A percentile compares a stretch with the other conserved stretches of the same genome.
Conservation (phyloP, 768 basidiomycete species). For the Punctularia strigosozonata region DNA sequence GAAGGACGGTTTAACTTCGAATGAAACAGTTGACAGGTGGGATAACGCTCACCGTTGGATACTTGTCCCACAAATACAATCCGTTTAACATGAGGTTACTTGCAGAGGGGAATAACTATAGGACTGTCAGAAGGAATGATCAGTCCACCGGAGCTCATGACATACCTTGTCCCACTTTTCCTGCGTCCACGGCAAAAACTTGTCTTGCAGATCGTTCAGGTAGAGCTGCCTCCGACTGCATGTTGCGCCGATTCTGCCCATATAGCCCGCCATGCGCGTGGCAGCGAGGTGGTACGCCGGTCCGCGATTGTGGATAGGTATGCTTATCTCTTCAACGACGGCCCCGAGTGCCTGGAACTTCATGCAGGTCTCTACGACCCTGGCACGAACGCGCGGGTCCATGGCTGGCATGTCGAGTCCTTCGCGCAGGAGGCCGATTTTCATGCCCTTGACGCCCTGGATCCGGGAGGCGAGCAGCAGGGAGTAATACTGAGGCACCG, state of each 20-base stretch:
- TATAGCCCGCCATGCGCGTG: neutral
- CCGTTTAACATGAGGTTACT: conserved; percentile 14
- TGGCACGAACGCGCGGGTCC: conserved; percentile 22
- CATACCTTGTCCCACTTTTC: conserved; percentile 25
- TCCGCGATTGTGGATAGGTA: conserved; percentile 20
- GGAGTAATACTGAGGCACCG: conserved; percentile 21
- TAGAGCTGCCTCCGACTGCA: conserved; percentile 20
- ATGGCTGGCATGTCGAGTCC: conserved; percentile 20
- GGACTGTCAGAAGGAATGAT: conserved; percentile 8
- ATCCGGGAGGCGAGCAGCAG: conserved; percentile 10
- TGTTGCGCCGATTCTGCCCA: conserved; percentile 8
- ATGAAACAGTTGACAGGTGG: conserved; percentile 6
- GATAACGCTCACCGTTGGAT: conserved; percentile 17
- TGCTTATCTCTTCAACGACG: conserved; percentile 26
- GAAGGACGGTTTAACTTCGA: neutral
- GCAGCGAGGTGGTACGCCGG: neutral
- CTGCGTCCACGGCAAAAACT: conserved; percentile 23
- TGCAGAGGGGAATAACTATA: conserved; percentile 9
- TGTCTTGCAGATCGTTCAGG: conserved; percentile 18
- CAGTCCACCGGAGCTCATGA: neutral
- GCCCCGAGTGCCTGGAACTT: conserved; percentile 27
- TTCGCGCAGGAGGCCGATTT: conserved; percentile 29
- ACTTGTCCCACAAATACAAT: conserved; percentile 11
- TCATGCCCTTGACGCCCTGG: conserved; percentile 19
- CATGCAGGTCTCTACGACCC: conserved; percentile 21